Conservation (phyloP, 257 asterid species). For the Cynanchum wilfordii region DNA sequence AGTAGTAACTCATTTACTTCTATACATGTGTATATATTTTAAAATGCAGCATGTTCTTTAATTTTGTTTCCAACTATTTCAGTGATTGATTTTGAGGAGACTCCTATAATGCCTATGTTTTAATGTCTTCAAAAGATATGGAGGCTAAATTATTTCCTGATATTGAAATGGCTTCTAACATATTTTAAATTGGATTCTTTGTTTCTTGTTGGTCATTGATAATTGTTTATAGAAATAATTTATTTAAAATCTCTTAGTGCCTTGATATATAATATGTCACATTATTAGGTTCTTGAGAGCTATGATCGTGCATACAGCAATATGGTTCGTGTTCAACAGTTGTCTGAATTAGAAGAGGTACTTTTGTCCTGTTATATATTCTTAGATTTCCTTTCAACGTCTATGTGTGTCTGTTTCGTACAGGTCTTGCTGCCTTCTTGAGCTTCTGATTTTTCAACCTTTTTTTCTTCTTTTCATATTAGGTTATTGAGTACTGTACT, state of each 20-base stretch:
- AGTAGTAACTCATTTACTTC: neutral
- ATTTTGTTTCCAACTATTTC: neutral
- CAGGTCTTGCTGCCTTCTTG: conserved; percentile 11
- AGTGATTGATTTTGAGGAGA: neutral
- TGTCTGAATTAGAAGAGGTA: conserved; percentile 98
- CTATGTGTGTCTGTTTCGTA: neutral
- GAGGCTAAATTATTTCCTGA: neutral
- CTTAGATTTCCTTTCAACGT: neutral
- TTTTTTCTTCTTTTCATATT: conserved; percentile 23
- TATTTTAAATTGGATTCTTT: neutral
- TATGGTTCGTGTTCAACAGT: conserved; percentile 97
- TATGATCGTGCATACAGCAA: conserved; percentile 98
- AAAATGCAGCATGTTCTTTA: neutral
- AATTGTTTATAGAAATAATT: neutral
- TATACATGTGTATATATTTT: neutral
- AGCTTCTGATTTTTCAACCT: conserved; percentile 1
- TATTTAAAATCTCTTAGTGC: neutral
- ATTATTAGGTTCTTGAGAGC: conserved; percentile 87
- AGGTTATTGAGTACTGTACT: conserved; percentile 93
- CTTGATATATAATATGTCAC: conserved; percentile 2
- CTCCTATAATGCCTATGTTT: neutral
- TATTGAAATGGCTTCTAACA: neutral
- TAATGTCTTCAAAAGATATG: neutral
- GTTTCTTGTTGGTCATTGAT: neutral
- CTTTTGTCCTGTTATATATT: neutral